A percentile compares a stretch with the other conserved stretches of the same genome.
phyloP scores from a whole-genome alignment of 2,329 filamentous ascomycete species.

The Sarocladiaceae sp. region DNA sequence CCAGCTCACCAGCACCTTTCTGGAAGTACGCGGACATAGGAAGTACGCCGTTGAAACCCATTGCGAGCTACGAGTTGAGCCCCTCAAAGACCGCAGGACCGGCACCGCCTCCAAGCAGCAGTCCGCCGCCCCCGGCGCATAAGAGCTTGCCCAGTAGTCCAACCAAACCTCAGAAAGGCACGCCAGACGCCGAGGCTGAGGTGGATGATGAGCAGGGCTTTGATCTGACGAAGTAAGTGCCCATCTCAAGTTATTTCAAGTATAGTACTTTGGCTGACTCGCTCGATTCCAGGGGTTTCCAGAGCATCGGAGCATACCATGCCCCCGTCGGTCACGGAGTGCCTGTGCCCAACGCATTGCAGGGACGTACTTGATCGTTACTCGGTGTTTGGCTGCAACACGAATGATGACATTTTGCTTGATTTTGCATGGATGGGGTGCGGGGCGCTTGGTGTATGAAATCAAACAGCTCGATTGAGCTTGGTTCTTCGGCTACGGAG shows the following conservation, averaged over 20 bases:
- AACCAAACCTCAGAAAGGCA: slow-evolving; percentile 33
- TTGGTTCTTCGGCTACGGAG: too few species aligned
- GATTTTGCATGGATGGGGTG: too few species aligned
- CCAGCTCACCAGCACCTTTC: slow-evolving; percentile 79
- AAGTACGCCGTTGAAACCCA: slow-evolving; percentile 61
- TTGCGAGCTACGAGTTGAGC: slow-evolving; percentile 50
- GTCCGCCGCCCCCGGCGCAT: slow-evolving; percentile 41
- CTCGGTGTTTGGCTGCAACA: background rate
- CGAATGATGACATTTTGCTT: slow-evolving; percentile 7
- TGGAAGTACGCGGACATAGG: slow-evolving; percentile 81
- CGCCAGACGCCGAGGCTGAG: slow-evolving; percentile 19
- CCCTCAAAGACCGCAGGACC: slow-evolving; percentile 46
- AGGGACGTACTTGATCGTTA: slow-evolving; percentile 24
- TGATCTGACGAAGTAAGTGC: slow-evolving; percentile 53
- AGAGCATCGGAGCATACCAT: slow-evolving; percentile 61
- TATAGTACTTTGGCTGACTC: background rate
- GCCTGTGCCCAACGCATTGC: slow-evolving; percentile 37
- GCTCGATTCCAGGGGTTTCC: slow-evolving; percentile 49
- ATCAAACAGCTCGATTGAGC: too few species aligned
- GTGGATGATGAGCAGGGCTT: slow-evolving; percentile 49
- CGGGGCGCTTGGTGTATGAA: too few species aligned
- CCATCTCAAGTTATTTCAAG: background rate
- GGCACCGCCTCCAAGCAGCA: slow-evolving; percentile 51
- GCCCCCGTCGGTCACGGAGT: slow-evolving; percentile 46
- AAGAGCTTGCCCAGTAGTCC: slow-evolving; percentile 53